A percentile compares a stretch with the other conserved stretches of the same genome.
Evolutionary conservation across 2,329 filamentous ascomycete species (phyloP).

Genomic region (Cryphonectria nitschkei): DNA sequence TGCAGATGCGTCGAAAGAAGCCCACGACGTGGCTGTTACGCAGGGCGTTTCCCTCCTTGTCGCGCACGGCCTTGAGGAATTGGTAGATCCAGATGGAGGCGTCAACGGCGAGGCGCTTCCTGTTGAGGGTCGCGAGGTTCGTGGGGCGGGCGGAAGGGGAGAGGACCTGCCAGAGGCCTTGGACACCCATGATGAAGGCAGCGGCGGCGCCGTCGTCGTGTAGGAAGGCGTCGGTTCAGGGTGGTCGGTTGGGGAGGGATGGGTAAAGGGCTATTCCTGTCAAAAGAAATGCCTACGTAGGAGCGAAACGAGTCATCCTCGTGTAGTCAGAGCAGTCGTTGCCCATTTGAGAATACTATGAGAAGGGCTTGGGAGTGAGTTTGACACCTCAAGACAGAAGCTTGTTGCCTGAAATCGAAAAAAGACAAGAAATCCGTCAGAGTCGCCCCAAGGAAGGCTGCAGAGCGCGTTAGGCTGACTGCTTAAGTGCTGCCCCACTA

Average conservation of each 20-base stretch:
- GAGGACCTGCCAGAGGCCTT: conserved; percentile 94
- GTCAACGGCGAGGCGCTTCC: conserved; percentile 93
- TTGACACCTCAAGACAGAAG: background rate
- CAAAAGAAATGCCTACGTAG: background rate
- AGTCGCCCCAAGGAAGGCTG: background rate
- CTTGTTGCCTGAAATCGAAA: background rate
- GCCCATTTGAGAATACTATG: background rate
- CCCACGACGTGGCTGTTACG: conserved; percentile 96
- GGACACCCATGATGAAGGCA: conserved; percentile 81
- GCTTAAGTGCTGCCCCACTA: background rate
- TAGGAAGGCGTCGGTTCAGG: conserved; percentile 19
- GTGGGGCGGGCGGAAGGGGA: conserved; percentile 95
- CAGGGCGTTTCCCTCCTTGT: conserved; percentile 96
- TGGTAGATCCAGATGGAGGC: conserved; percentile 99
- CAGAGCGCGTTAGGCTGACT: conserved; percentile 5
- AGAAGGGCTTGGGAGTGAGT: background rate
- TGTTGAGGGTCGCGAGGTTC: conserved; percentile 94
- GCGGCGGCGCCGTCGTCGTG: background rate
- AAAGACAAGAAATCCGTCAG: background rate
- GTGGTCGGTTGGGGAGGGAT: background rate
- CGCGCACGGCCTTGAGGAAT: conserved; percentile 96
- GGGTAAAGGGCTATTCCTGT: background rate
- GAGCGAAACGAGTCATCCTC: background rate
- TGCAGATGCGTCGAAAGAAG: conserved; percentile 98
- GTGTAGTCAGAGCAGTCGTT: background rate